Evolutionary conservation across 1,284 basidiomycete genomes (phyloP).

Genomic region (Ustilago curta): DNA sequence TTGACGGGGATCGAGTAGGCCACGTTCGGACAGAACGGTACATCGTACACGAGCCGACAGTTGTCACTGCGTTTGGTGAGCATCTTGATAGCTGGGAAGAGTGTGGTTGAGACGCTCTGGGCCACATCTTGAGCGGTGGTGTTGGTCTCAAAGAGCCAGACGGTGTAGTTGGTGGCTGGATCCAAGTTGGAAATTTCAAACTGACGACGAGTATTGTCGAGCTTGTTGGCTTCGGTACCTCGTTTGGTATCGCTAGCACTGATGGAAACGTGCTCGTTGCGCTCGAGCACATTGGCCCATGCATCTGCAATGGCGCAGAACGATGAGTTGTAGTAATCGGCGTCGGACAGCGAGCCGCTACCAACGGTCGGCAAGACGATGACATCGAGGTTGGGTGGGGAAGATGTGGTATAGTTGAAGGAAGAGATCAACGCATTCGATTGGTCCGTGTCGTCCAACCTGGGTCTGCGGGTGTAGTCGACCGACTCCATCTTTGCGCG

Average conservation of each 20-base stretch:
- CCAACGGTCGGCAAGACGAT: constrained; percentile 63
- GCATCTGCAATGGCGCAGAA: constrained; percentile 65
- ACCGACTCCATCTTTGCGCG: constrained; percentile 51
- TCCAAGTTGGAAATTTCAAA: constrained; percentile 57
- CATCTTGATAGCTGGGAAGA: constrained; percentile 66
- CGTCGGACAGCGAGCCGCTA: constrained; percentile 43
- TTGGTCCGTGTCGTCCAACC: constrained; percentile 68
- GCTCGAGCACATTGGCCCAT: constrained; percentile 30
- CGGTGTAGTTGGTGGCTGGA: constrained; percentile 68
- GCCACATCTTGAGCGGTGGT: constrained; percentile 35
- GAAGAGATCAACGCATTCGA: constrained; percentile 65
- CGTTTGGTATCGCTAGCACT: constrained; percentile 59
- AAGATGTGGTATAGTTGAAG: constrained; percentile 58
- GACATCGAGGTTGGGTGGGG: constrained; percentile 55
- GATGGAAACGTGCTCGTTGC: constrained; percentile 25
- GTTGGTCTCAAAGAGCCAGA: constrained; percentile 67
- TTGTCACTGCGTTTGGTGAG: constrained; percentile 65
- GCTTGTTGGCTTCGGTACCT: constrained; percentile 37
- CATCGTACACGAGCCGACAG: constrained; percentile 69
- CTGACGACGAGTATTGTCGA: constrained; percentile 52
- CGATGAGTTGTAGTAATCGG: constrained; percentile 65
- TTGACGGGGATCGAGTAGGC: constrained; percentile 71
- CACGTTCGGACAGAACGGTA: constrained; percentile 70
- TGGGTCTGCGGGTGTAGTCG: constrained; percentile 36
- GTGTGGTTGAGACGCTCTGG: constrained; percentile 30